Evolutionary conservation across 495 filamentous ascomycete species (phyloP), one percentile per base, ranked within the genome.

Genomic region (Massariosphaeria phaeospora): DNA sequence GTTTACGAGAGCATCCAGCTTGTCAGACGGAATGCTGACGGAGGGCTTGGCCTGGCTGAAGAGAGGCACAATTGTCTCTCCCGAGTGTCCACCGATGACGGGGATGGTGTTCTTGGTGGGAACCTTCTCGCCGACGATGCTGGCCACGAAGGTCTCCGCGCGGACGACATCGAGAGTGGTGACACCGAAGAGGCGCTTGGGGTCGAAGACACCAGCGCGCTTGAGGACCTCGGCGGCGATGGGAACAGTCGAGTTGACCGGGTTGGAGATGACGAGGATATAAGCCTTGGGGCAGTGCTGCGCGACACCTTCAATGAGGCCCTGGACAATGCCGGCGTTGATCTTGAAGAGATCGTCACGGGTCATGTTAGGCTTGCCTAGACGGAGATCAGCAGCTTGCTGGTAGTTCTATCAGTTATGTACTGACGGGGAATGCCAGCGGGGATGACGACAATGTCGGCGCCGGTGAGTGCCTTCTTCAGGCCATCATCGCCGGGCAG

Each of bases 331-430:
- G 53, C 89, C 87, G 44, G 91, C 91, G 66, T 96, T 96, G 76
- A 94, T 89, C 74, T 93, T 95, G 85, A 98, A 98, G 50, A 98
- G 89, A 65, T 96, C 91, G 67, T 98, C 94, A 76, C 93, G 89
- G 70, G 85, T 96, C 93, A 98, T 98, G 66, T 94, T 94, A 54
- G 93, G 93, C 78, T 97, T 97, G 73, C 91, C 91, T 96, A 59
- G 42, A 54, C 43, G 24, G n/a, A 49, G 24, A 40, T 47, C 25
- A 63, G 55, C 18, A 27, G 2, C 1, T 15, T 12, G 24, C 40
- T 42, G 9, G 20, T 21, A 26, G 13, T 9, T 3, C 18, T 5
- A 11, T 27, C 4, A 20, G 34, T 23, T 2, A 43, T 13, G 25
- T 35, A 79, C 91, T 66, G 72, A 94, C 93, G 91, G 66, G 93